Base-by-base conservation (phyloP, 2,329 filamentous ascomycete genomes). In the Diaporthe citri region DNA sequence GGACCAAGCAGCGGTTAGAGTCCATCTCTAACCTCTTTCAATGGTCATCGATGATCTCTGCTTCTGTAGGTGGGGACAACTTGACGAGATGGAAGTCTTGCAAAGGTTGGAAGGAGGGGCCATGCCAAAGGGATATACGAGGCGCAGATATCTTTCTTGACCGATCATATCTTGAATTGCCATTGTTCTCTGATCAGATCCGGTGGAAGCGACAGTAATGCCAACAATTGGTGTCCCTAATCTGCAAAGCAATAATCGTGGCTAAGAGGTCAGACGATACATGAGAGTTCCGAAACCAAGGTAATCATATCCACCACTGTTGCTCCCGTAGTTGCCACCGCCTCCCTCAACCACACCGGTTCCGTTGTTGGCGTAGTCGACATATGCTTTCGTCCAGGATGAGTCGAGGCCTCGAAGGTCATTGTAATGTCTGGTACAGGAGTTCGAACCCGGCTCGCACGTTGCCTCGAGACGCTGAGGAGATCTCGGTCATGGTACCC, bases 291-390 rank as follows among this genome's bases (percentile, higher is more conserved):
- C 82, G 59, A 79, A 81, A 1, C 82, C 81, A 51, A 83, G 78
- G 52, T 83, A 80, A 76, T 87, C 86, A 74, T 82, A 87, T 0
- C 85, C 85, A 6, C 85, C 85, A 43, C 81, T 84, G 55, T 75
- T 84, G 20, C 80, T 43, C 9, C 84, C 85, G 75, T 87, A 87
- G 74, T 87, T 79, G 15, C 86, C 85, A 70, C 85, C 85, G 28
- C 86, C 86, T 0, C 86, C 86, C 76, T 87, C 86, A 6, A 82
- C 83, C 12, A 83, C 84, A n/a, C 74, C 77, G 0, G 78, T 80
- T 9, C 78, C 75, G n/a, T 82, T 77, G n/a, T 79, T 78, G 20
- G 84, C 84, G 56, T 79, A 74, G 67, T 86, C 82, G 3, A 85
- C 82, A 71, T 84, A 85, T 10, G 75, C 72, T n/a, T 79, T 78